Percentiles rank a stretch among this genome's conserved stretches.
phyloP scores from a whole-genome alignment of 2,329 filamentous ascomycete species.

The Cordyceps javanica region DNA sequence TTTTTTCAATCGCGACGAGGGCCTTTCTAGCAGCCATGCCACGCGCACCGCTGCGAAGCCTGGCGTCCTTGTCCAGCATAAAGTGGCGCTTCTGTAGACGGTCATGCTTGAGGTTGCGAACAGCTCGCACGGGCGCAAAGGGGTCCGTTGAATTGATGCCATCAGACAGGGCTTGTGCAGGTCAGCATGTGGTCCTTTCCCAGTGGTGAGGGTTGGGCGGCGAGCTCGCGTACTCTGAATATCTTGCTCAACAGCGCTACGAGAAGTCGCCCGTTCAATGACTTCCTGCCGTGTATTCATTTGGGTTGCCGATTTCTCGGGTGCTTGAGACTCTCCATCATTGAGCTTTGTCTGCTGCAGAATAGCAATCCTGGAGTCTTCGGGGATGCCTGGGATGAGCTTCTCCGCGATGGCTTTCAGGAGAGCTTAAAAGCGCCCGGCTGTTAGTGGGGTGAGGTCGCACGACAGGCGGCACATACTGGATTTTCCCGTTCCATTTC shows the following conservation, averaged over 20 bases:
- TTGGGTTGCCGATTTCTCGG: conserved; percentile 12
- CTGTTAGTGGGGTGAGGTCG: conserved; percentile 7
- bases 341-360: conserved; percentile 56
- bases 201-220: background rate
- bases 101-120: conserved; percentile 57
- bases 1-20: conserved; percentile 61
- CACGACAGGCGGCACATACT: conserved; percentile 40
- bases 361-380: conserved; percentile 58
- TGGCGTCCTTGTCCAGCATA: conserved; percentile 65
- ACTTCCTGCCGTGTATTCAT: conserved; percentile 59
- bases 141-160: conserved; percentile 54
- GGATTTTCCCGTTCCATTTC: conserved; percentile 80
- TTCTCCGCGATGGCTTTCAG: conserved; percentile 71
- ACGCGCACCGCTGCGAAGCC: conserved; percentile 66
- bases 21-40: conserved; percentile 72
- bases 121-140: conserved; percentile 51
- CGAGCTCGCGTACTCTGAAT: conserved; percentile 45
- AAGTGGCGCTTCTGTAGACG: conserved; percentile 59
- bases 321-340: conserved; percentile 4
- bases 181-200: background rate
- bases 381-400: conserved; percentile 68
- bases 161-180: conserved; percentile 43
- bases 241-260: conserved; percentile 52
- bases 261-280: conserved; percentile 53
- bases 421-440: conserved; percentile 44